A percentile compares a stretch with the other conserved stretches of the same genome.
phyloP scores from a whole-genome alignment of 2,329 filamentous ascomycete species.

The Daldinia eschscholtzii region DNA sequence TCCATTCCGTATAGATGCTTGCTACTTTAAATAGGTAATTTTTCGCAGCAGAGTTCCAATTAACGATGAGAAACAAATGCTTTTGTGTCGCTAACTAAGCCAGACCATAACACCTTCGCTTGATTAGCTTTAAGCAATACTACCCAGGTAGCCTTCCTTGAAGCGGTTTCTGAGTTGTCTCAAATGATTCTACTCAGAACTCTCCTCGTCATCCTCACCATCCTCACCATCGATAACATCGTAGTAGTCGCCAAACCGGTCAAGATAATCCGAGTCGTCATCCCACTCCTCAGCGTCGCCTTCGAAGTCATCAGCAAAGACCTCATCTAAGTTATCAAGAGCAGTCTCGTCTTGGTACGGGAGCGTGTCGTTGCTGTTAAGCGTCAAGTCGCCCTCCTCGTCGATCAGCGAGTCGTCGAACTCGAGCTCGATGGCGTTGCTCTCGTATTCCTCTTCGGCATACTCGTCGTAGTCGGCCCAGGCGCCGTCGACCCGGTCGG shows the following conservation, averaged over 20 bases:
- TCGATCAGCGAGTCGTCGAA: conserved; percentile 18
- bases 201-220: not conserved
- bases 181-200: not conserved
- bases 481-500: conserved; percentile 14
- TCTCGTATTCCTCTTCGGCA: conserved; percentile 17
- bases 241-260: conserved; percentile 21
- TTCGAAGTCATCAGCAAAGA: conserved; percentile 14
- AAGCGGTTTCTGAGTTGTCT: not conserved
- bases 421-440: conserved; percentile 16
- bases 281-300: conserved; percentile 13
- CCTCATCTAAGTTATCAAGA: conserved; percentile 4
- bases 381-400: conserved; percentile 15
- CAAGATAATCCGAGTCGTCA: conserved; percentile 17
- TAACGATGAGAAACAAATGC: not conserved
- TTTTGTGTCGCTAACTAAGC: too few relatives aligned
- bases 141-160: not conserved
- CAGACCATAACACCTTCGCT: not conserved
- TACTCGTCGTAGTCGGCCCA: conserved; percentile 15
- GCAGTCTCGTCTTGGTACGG: conserved; percentile 14
- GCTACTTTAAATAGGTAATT: not conserved
- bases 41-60: too few relatives aligned
- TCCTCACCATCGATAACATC: conserved; percentile 13
- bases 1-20: not conserved
- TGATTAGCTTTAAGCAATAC: not conserved
- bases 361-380: conserved; percentile 3